A percentile compares a stretch with the other conserved stretches of the same genome.
Conservation (phyloP, 108 stramenopile genomes). For the Cyclotella sp. region DNA sequence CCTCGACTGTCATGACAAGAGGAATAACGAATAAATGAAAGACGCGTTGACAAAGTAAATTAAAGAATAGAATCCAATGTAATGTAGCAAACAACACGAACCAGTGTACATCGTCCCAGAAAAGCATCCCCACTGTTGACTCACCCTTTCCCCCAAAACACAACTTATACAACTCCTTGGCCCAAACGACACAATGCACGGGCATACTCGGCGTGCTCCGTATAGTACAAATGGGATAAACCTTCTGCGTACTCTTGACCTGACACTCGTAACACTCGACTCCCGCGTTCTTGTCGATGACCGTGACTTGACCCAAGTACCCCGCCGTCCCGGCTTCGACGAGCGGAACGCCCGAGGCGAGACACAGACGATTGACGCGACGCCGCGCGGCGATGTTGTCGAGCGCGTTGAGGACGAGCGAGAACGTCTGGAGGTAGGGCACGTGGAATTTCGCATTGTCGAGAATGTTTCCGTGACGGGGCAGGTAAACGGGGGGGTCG, state of each 20-base stretch:
- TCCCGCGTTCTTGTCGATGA: conserved; percentile 81
- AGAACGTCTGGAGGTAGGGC: conserved; percentile 88
- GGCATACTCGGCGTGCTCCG: conserved; percentile 96
- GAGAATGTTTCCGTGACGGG: conserved; percentile 95
- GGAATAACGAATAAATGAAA: not conserved
- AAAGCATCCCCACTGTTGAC: conserved; percentile 84
- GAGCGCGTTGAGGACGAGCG: conserved; percentile 93
- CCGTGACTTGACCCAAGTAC: conserved; percentile 96
- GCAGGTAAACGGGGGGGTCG: conserved; percentile 63
- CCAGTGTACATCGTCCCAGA: not conserved
- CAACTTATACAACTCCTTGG: conserved; percentile 98
- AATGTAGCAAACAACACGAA: no score
- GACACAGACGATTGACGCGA: conserved; percentile 98
- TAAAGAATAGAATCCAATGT: not conserved
- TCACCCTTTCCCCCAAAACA: conserved; percentile 83
- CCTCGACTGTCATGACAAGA: not conserved
- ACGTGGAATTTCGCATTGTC: conserved; percentile 91
- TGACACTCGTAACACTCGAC: conserved; percentile 99
- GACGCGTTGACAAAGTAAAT: not conserved
- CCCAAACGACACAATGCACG: conserved; percentile 99
- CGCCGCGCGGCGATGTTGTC: conserved; percentile 98
- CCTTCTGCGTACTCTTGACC: conserved; percentile 94
- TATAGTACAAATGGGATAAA: conserved; percentile 99
- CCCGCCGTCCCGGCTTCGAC: conserved; percentile 99
- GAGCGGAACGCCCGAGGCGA: conserved; percentile 92